These are phyloP conservation scores for Arthrobotrys sinensis DNA, from an alignment of 2,329 filamentous ascomycete genomes.

Conservation along the genomic window DNA sequence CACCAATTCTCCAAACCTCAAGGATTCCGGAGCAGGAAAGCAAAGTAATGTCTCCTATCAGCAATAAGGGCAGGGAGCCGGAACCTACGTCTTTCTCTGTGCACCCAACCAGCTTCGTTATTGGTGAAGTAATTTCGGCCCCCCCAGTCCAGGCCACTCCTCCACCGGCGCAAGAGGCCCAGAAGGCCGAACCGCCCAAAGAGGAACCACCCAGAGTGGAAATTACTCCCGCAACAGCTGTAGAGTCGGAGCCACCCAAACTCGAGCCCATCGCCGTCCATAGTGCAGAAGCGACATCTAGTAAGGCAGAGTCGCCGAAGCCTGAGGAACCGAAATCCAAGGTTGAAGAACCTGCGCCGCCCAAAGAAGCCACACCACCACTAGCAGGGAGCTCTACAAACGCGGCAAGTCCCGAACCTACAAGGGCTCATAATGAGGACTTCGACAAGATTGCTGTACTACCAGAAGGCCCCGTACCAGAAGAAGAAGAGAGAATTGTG, in stretches of 20 bases:
- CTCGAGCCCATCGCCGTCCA: not conserved
- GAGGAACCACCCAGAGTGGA: conserved; percentile 52
- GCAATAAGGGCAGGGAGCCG: conserved; percentile 19
- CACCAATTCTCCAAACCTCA: conserved; percentile 14
- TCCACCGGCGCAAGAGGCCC: conserved; percentile 6
- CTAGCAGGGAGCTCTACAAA: conserved; percentile 45
- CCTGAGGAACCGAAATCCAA: conserved; percentile 15
- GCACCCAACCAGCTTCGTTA: conserved; percentile 35
- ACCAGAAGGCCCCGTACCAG: conserved; percentile 57
- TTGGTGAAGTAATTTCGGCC: conserved; percentile 26
- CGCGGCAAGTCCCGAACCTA: conserved; percentile 27
- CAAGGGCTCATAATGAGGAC: conserved; percentile 36
- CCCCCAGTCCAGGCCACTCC: conserved; percentile 17
- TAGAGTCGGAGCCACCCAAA: conserved; percentile 30
- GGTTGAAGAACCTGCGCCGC: conserved; percentile 1
- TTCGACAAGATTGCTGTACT: conserved; percentile 57
- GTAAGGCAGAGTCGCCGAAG: not conserved
- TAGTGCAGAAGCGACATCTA: conserved; percentile 1
- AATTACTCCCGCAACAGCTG: conserved; percentile 49
- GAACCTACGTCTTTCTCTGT: conserved; percentile 17
- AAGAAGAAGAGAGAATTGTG: conserved; percentile 58
- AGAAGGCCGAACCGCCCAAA: conserved; percentile 29
- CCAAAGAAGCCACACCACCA: conserved; percentile 14
- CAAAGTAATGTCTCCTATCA: conserved; percentile 39
- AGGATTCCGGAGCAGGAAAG: conserved; percentile 44